These are phyloP conservation scores for Scenedesmus sp. DNA, from an alignment of 163 green algal genomes.

Conservation along the genomic window DNA sequence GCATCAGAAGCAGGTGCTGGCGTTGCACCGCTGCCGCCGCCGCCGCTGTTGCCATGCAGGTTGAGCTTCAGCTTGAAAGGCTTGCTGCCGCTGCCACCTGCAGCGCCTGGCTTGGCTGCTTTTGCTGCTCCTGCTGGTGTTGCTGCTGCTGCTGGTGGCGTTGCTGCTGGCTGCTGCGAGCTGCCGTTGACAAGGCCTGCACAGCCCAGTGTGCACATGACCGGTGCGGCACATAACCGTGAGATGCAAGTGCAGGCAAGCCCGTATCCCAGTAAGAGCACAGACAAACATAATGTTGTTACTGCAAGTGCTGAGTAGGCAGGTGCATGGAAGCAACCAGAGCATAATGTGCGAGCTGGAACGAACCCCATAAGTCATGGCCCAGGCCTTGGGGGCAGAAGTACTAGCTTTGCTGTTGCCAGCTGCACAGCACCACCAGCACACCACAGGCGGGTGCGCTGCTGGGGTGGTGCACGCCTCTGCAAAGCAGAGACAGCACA, in stretches of 20 bases:
- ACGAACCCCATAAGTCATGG: conserved; percentile 18
- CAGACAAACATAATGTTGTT: not conserved
- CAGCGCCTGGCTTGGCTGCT: not conserved
- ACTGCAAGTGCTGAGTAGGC: not conserved
- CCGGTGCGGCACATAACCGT: not conserved
- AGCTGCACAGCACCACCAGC: not conserved
- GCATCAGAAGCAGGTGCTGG: not conserved
- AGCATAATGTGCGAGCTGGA: conserved; percentile 38
- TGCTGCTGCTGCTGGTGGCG: not conserved
- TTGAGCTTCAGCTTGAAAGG: not conserved
- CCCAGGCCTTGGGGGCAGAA: conserved; percentile 18
- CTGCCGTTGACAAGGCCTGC: conserved; percentile 5
- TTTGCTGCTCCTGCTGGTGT: not conserved
- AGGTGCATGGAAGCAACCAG: not conserved
- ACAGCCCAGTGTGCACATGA: not conserved
- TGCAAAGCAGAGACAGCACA: not conserved
- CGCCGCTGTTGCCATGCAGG: not conserved
- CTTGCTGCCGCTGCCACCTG: not conserved
- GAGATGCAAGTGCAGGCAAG: too few species aligned
- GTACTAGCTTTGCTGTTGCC: conserved; percentile 35
- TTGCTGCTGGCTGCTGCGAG: not conserved
- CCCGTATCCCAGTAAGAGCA: not conserved
- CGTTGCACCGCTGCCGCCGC: conserved; percentile 1
- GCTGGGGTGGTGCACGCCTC: not conserved
- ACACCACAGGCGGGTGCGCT: not conserved